A percentile compares a stretch with the other conserved stretches of the same genome.
These are phyloP conservation scores for Terana coerulea DNA, from an alignment of 768 basidiomycete species.

Conservation along the genomic window DNA sequence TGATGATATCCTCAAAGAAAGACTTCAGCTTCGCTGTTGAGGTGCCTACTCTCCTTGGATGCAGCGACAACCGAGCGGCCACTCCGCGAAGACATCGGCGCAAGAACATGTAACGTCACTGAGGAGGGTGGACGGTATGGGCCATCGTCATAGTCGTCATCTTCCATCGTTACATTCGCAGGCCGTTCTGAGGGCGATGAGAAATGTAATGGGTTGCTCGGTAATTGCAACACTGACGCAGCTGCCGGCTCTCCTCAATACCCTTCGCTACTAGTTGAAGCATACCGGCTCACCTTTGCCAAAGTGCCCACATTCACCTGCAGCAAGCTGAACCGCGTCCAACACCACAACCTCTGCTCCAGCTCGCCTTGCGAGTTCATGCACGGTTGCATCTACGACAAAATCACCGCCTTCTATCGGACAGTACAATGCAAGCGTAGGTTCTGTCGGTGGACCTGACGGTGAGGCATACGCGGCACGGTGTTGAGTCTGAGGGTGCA, in stretches of 20 bases:
- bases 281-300: conserved; percentile 56
- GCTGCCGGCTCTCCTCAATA: conserved; percentile 52
- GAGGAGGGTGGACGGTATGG: conserved; percentile 38
- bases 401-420: conserved; percentile 88
- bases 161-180: conserved; percentile 34
- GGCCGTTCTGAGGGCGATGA: conserved; percentile 26
- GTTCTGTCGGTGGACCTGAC: conserved; percentile 59
- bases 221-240: conserved; percentile 62
- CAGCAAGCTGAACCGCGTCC: conserved; percentile 80
- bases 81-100: conserved; percentile 22
- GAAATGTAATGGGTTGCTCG: conserved; percentile 76
- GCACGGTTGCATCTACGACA: conserved; percentile 74
- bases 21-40: conserved; percentile 47
- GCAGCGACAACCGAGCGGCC: conserved; percentile 7
- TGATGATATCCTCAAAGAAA: conserved; percentile 78
- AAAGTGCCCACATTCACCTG: conserved; percentile 84
- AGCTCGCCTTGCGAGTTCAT: conserved; percentile 68
- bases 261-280: not conserved
- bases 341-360: conserved; percentile 81
- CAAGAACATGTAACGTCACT: conserved; percentile 45
- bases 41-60: no score
- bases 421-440: conserved; percentile 81
- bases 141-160: conserved; percentile 42
- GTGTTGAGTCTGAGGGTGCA: conserved; percentile 82
- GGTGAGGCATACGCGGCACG: conserved; percentile 57